Base-by-base conservation (phyloP, 148 eudicot genomes). In the Persicaria tinctoria region DNA sequence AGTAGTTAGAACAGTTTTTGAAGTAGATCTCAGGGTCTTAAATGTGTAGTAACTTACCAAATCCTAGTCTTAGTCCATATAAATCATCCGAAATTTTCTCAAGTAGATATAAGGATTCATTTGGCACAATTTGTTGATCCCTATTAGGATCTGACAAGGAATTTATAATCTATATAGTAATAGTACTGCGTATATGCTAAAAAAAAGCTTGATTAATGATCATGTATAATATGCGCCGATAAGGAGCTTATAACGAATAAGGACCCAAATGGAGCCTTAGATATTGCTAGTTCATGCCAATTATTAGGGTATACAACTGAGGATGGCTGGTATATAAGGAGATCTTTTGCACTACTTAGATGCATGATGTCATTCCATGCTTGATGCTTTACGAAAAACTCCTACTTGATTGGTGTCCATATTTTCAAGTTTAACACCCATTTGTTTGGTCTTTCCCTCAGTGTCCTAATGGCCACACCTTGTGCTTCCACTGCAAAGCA, bases 401-500 rank as follows among this genome's bases (percentile, higher is more conserved):
- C 70, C 46, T 16, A 23, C 45, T 48, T 48, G n/a, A 12, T 9
- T 48, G 44, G 20, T 44, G 23, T 16, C 16, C 18, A 51, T 38
- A 12, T 48, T 54, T 73, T 7, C 18, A 14, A 73, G 56, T 18
- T 2, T 60, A 10, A 10, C 8, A 4, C 68, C 27, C 12, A 57
- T 17, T 57, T 57, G 63, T 23, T 7, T 57, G 45, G 27, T 51
- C 17, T 51, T 57, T 41, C 64, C 56, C 16, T 53, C 55, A 89
- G 88, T 87, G 91, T 75, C 87, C 85, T 66, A 89, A 86, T 77
- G 91, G 91, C 72, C 91, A 87, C 76, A 85, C 89, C 18, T 57
- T 89, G 54, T 89, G 93, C 76, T 78, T 76, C 9, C 79, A 77
- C 62, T 87, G 93, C 79, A 86, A 85, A 76, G 74, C 83, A 16